Evolutionary conservation across 345 rosid species (phyloP).

Genomic region (Atalantia buxifolia): DNA sequence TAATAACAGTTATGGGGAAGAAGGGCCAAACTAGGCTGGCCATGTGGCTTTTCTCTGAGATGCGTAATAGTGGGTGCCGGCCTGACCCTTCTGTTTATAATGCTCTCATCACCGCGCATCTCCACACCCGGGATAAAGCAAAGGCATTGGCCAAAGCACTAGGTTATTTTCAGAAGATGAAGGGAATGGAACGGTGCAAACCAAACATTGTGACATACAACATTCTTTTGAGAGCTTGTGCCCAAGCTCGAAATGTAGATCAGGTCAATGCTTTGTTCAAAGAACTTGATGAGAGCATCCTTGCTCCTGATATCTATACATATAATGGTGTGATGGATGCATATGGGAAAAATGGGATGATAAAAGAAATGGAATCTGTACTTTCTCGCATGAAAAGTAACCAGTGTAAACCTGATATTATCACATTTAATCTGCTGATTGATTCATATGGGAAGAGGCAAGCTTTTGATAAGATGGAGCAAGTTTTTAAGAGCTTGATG

Average conservation of each 20-base stretch:
- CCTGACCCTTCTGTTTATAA: conserved; percentile 91
- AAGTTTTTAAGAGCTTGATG: conserved; percentile 72
- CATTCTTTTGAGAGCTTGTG: conserved; percentile 84
- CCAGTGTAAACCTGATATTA: conserved; percentile 74
- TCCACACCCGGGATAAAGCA: conserved; percentile 71
- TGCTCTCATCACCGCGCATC: conserved; percentile 84
- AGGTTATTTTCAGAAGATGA: conserved; percentile 81
- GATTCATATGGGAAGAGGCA: conserved; percentile 85
- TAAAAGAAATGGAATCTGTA: conserved; percentile 80
- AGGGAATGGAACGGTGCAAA: conserved; percentile 67
- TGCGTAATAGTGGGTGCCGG: conserved; percentile 93
- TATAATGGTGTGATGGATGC: conserved; percentile 96
- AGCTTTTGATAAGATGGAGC: conserved; percentile 94
- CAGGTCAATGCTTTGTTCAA: conserved; percentile 73
- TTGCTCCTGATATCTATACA: conserved; percentile 75
- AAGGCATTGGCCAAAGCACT: conserved; percentile 80
- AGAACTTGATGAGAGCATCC: conserved; percentile 55
- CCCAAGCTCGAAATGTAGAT: conserved; percentile 67
- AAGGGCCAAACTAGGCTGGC: conserved; percentile 92
- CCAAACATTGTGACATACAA: conserved; percentile 90
- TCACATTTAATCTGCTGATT: conserved; percentile 76
- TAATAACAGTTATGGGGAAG: conserved; percentile 83
- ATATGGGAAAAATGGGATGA: conserved; percentile 91
- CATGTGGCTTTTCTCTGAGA: conserved; percentile 97
- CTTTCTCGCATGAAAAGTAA: conserved; percentile 73